Conservation (phyloP, 768 basidiomycete genomes). For the Boletus subparvulus region DNA sequence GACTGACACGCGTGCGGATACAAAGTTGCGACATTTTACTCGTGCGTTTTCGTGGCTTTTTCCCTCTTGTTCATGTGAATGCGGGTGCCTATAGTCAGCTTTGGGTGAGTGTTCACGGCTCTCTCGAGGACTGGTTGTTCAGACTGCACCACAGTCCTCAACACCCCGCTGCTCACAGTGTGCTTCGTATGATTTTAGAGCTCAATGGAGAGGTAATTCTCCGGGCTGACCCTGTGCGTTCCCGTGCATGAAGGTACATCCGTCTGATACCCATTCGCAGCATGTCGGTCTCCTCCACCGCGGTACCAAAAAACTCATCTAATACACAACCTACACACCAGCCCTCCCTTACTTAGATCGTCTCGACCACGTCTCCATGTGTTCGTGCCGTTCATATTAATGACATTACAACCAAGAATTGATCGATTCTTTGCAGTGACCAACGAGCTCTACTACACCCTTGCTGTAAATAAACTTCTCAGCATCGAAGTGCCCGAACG, state of each 20-base stretch:
- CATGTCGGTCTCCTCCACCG: conserved; percentile 96
- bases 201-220: conserved; percentile 96
- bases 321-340: conserved; percentile 98
- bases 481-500: conserved; percentile 96
- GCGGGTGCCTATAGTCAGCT: conserved; percentile 68
- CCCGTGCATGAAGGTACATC: background rate
- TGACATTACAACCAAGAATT: background rate
- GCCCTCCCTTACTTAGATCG: conserved; percentile 99
- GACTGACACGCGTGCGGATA: conserved; percentile 65
- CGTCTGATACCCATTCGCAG: conserved; percentile 36
- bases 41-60: conserved; percentile 47
- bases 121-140: background rate
- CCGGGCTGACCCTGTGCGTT: conserved; percentile 74
- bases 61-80: conserved; percentile 5
- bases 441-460: conserved; percentile 95
- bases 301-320: conserved; percentile 97
- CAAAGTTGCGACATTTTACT: conserved; percentile 91
- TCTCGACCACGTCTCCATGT: conserved; percentile 99
- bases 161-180: conserved; percentile 98
- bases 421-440: conserved; percentile 65
- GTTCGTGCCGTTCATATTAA: conserved; percentile 45
- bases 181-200: conserved; percentile 95
- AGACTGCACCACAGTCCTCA: conserved; percentile 54
- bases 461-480: conserved; percentile 96
- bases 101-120: conserved; percentile 54